Evolutionary conservation across 2,329 filamentous ascomycete genomes (phyloP).

Genomic region (Endothia cerciana): DNA sequence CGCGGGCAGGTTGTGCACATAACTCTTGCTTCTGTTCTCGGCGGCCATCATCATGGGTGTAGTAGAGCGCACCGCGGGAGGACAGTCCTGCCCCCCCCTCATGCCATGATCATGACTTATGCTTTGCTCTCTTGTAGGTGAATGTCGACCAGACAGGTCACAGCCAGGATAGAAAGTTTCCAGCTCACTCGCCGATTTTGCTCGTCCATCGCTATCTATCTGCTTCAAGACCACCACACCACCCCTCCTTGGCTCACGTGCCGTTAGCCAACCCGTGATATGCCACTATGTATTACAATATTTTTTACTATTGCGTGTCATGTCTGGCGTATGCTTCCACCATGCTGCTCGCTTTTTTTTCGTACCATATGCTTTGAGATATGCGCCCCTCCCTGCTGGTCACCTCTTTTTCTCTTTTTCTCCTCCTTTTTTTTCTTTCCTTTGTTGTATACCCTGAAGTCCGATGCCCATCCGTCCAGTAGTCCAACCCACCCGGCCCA

Average conservation of each 20-base stretch:
- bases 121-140: too few relatives aligned
- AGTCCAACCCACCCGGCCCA: neutral
- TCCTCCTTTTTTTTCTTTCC: neutral
- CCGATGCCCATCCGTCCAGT: neutral
- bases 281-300: slow-evolving; percentile 9
- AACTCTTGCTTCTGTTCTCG: too few relatives aligned
- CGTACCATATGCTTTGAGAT: neutral
- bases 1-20: too few relatives aligned
- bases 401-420: neutral
- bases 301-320: neutral
- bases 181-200: neutral
- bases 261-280: too few relatives aligned
- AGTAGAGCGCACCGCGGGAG: too few relatives aligned
- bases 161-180: too few relatives aligned
- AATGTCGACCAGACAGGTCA: too few relatives aligned
- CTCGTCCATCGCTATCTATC: neutral
- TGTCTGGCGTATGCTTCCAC: neutral
- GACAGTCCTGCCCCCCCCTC: too few relatives aligned
- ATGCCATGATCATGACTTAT: too few relatives aligned
- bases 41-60: too few relatives aligned
- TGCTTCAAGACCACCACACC: neutral
- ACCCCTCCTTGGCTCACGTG: neutral
- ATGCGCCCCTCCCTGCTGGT: neutral
- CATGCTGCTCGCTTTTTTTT: neutral
- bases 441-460: neutral